Percentiles rank a stretch among this genome's conserved stretches.
Conservation (phyloP, 192 early-diverging fungal genomes). For the Podila minutissima region DNA sequence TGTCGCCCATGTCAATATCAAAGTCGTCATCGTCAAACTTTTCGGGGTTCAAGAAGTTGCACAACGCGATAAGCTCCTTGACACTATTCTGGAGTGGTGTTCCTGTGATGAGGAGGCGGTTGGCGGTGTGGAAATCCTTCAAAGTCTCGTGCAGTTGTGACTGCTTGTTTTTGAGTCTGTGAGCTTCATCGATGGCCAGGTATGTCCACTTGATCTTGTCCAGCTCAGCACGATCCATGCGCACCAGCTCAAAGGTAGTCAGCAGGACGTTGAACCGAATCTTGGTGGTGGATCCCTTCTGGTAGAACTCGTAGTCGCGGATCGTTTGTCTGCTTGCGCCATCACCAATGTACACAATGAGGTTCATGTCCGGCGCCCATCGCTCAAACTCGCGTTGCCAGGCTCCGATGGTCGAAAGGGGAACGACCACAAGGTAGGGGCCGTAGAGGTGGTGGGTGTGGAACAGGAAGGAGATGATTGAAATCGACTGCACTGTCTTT, state of each 20-base stretch:
- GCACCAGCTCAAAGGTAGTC: conserved; percentile 95
- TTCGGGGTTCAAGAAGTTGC: conserved; percentile 94
- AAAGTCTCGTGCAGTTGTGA: conserved; percentile 96
- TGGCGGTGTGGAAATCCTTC: conserved; percentile 85
- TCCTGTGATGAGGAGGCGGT: conserved; percentile 95
- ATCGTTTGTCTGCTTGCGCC: conserved; percentile 83
- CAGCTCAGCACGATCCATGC: conserved; percentile 88
- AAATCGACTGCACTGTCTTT: conserved; percentile 97
- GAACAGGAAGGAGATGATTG: conserved; percentile 91
- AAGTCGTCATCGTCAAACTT: conserved; percentile 85
- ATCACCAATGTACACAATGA: conserved; percentile 91
- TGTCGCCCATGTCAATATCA: conserved; percentile 78
- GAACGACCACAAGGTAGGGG: conserved; percentile 96
- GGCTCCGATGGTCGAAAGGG: conserved; percentile 91
- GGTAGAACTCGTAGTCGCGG: conserved; percentile 94
- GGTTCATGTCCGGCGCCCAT: conserved; percentile 97
- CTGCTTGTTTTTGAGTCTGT: conserved; percentile 95
- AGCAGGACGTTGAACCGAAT: conserved; percentile 93
- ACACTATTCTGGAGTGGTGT: conserved; percentile 99
- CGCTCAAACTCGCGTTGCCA: conserved; percentile 97
- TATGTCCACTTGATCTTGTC: conserved; percentile 91
- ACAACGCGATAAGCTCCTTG: conserved; percentile 90
- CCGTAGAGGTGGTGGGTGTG: conserved; percentile 87
- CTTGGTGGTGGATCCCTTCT: conserved; percentile 58
- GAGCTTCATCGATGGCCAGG: conserved; percentile 97